A percentile compares a stretch with the other conserved stretches of the same genome.
These are phyloP conservation scores for Blumeria graminis DNA, from an alignment of 2,329 filamentous ascomycete genomes.

Conservation along the genomic window DNA sequence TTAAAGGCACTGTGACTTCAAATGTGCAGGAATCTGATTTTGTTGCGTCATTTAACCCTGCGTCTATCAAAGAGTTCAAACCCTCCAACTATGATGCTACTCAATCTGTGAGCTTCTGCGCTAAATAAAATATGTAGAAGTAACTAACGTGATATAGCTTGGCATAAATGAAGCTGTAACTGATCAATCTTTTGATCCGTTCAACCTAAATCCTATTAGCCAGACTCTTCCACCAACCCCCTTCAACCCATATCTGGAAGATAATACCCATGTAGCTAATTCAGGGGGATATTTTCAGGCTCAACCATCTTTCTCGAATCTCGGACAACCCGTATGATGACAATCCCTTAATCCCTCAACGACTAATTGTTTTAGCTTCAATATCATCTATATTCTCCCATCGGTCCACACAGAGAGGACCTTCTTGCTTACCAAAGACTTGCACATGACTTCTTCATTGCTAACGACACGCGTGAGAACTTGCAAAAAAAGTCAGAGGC, in stretches of 20 bases:
- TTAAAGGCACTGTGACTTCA: conserved; percentile 15
- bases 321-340: conserved; percentile 30
- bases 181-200: conserved; percentile 37
- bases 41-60: conserved; percentile 27
- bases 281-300: conserved; percentile 38
- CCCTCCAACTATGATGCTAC: conserved; percentile 29
- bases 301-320: conserved; percentile 26
- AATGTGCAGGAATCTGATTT: conserved; percentile 15
- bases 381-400: conserved; percentile 81
- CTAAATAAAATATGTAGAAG: background rate
- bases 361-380: conserved; percentile 31
- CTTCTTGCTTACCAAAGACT: conserved; percentile 66
- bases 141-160: conserved; percentile 14
- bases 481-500: conserved; percentile 75
- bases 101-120: conserved; percentile 19
- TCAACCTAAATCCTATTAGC: conserved; percentile 31
- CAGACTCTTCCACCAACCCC: conserved; percentile 26
- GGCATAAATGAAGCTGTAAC: conserved; percentile 24
- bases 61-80: conserved; percentile 33
- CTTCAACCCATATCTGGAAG: conserved; percentile 58
- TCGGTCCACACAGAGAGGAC: conserved; percentile 61
- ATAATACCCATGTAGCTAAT: conserved; percentile 29
- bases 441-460: conserved; percentile 77
- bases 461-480: conserved; percentile 68
- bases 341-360: conserved; percentile 1